Evolutionary conservation across 2,329 filamentous ascomycete genomes (phyloP).

Genomic region (Fusarium sp.): DNA sequence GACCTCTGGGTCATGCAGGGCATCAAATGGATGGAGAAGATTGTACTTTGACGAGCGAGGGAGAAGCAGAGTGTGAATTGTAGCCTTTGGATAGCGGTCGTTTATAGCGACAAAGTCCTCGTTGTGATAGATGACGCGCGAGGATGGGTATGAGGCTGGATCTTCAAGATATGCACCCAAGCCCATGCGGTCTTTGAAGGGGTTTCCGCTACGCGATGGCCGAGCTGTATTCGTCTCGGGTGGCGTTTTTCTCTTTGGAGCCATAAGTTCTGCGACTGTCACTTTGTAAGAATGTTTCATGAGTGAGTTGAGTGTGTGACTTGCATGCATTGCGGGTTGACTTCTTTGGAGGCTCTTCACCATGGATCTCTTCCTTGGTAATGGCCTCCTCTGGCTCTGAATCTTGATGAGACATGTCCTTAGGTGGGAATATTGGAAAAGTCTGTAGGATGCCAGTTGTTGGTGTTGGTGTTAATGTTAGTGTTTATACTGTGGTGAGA

Average conservation of each 20-base stretch:
- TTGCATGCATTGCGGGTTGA: conserved; percentile 58
- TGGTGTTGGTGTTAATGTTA: not conserved
- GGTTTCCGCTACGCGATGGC: conserved; percentile 41
- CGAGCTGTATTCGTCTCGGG: conserved; percentile 26
- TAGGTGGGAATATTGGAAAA: not conserved
- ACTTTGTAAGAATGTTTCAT: conserved; percentile 18
- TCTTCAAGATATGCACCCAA: conserved; percentile 74
- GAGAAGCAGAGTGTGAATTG: conserved; percentile 87
- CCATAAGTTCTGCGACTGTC: conserved; percentile 52
- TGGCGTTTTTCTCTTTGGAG: conserved; percentile 51
- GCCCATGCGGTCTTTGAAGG: conserved; percentile 66
- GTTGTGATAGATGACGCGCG: conserved; percentile 73
- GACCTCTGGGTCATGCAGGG: conserved; percentile 78
- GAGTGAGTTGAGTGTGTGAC: conserved; percentile 7
- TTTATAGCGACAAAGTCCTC: conserved; percentile 79
- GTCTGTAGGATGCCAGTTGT: not conserved
- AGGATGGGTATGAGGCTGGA: conserved; percentile 71
- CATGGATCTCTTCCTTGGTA: conserved; percentile 56
- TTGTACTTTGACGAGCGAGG: conserved; percentile 74
- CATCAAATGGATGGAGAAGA: conserved; percentile 79
- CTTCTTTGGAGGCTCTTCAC: conserved; percentile 45
- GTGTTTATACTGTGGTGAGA: conserved; percentile 1
- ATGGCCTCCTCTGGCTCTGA: conserved; percentile 56
- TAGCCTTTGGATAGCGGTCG: conserved; percentile 88
- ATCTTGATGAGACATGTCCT: conserved; percentile 42